A percentile compares a stretch with the other conserved stretches of the same genome.
phyloP scores from a whole-genome alignment of 768 basidiomycete genomes.

The Melanogaster broomeanus region DNA sequence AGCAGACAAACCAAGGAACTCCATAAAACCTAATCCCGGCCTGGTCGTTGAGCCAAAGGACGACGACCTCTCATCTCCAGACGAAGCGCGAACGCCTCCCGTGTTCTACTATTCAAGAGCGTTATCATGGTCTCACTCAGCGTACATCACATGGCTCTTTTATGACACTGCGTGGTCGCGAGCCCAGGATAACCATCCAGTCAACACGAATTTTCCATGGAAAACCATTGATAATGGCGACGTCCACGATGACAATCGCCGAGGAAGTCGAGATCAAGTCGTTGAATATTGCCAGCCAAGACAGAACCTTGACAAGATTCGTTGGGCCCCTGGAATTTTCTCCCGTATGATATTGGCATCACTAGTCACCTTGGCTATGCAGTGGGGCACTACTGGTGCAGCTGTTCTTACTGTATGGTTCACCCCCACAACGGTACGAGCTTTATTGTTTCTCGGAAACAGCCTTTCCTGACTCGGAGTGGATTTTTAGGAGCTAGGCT shows the following conservation, averaged over 20 bases:
- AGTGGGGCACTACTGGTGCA: constrained; percentile 34
- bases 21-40: constrained; percentile 6
- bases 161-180: constrained; percentile 19
- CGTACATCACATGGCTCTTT: constrained; percentile 13
- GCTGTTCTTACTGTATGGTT: constrained; percentile 29
- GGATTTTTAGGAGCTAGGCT: constrained; percentile 29
- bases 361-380: constrained; percentile 27
- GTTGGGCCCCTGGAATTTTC: constrained; percentile 26
- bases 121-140: constrained; percentile 19
- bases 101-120: constrained; percentile 26
- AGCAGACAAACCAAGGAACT: not conserved
- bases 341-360: constrained; percentile 33
- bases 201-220: not conserved
- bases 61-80: constrained; percentile 14
- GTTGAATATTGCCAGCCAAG: constrained; percentile 19
- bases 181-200: not conserved
- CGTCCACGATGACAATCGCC: constrained; percentile 13
- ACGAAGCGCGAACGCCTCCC: constrained; percentile 26
- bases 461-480: not conserved
- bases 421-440: constrained; percentile 31
- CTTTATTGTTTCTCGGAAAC: not conserved
- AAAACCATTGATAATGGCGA: not conserved
- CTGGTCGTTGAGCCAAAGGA: constrained; percentile 12
- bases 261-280: constrained; percentile 19
- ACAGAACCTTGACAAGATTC: not conserved